phyloP scores from a whole-genome alignment of 306 rosid species.

The Rosa chinensis region DNA sequence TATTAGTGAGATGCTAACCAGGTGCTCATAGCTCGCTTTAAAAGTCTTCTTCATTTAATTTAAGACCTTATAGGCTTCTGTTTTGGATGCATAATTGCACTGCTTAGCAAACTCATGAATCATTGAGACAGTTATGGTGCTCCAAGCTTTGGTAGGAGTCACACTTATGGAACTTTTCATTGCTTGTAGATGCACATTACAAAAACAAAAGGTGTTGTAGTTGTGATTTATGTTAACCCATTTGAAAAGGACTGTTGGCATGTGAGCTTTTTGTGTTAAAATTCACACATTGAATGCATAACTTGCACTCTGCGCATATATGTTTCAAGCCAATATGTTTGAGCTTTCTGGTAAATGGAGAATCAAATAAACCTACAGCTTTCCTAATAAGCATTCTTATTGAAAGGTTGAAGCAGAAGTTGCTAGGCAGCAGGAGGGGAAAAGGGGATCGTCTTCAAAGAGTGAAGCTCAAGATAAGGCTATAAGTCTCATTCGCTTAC shows the following conservation, averaged over 20 bases:
- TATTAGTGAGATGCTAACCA: conserved; percentile 10
- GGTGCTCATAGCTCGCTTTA: background rate
- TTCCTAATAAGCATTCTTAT: conserved; percentile 27
- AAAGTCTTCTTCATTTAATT: background rate
- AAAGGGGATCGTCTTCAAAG: conserved; percentile 79
- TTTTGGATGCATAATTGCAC: background rate
- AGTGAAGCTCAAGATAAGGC: conserved; percentile 92
- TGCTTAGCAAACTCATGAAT: background rate
- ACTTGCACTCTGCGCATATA: background rate
- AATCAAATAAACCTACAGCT: conserved; percentile 27
- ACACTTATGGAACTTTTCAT: background rate
- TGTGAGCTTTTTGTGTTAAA: background rate
- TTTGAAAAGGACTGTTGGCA: conserved; percentile 1
- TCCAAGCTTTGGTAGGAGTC: background rate
- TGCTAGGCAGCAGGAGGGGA: conserved; percentile 67
- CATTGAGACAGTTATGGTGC: background rate
- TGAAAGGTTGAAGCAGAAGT: conserved; percentile 87
- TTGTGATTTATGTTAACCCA: background rate
- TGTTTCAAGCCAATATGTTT: background rate
- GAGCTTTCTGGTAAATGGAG: conserved; percentile 24
- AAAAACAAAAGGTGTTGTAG: background rate
- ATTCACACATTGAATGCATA: conserved; percentile 1
- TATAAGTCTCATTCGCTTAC: conserved; percentile 61
- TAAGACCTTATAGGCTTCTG: conserved; percentile 1
- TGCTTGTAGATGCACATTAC: background rate